Conservation (phyloP, 345 rosid species). For the Lepidium aucheri region DNA sequence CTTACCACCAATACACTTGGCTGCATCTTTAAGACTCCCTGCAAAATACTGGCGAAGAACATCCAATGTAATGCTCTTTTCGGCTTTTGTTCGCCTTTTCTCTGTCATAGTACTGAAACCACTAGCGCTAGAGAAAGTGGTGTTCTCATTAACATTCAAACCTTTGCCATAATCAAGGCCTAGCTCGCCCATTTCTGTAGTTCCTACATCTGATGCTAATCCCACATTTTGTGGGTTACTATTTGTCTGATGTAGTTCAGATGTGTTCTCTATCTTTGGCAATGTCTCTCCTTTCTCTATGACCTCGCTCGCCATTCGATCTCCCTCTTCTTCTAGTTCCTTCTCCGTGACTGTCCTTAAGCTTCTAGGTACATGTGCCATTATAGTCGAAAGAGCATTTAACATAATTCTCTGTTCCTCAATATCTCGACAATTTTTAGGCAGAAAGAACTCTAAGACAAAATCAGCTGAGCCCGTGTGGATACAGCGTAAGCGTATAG, state of each 20-base stretch:
- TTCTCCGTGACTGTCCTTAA: constrained; percentile 69
- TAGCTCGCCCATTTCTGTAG: constrained; percentile 20
- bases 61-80: constrained; percentile 64
- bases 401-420: constrained; percentile 72
- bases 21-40: constrained; percentile 95
- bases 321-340: constrained; percentile 57
- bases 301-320: constrained; percentile 28
- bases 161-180: constrained; percentile 35
- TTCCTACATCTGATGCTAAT: constrained; percentile 15
- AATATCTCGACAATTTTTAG: constrained; percentile 47
- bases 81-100: constrained; percentile 55
- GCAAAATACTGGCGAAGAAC: constrained; percentile 67
- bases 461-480: constrained; percentile 62
- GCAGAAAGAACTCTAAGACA: constrained; percentile 92
- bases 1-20: constrained; percentile 87
- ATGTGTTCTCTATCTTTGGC: constrained; percentile 15
- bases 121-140: constrained; percentile 32
- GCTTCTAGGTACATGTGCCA: constrained; percentile 56
- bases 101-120: constrained; percentile 33
- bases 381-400: constrained; percentile 53
- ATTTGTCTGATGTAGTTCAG: constrained; percentile 24
- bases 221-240: constrained; percentile 24
- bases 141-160: constrained; percentile 36
- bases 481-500: constrained; percentile 70
- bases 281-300: constrained; percentile 25